phyloP scores from a whole-genome alignment of 371 early-diverging fungal species.

The Synchytrium microbalum region DNA sequence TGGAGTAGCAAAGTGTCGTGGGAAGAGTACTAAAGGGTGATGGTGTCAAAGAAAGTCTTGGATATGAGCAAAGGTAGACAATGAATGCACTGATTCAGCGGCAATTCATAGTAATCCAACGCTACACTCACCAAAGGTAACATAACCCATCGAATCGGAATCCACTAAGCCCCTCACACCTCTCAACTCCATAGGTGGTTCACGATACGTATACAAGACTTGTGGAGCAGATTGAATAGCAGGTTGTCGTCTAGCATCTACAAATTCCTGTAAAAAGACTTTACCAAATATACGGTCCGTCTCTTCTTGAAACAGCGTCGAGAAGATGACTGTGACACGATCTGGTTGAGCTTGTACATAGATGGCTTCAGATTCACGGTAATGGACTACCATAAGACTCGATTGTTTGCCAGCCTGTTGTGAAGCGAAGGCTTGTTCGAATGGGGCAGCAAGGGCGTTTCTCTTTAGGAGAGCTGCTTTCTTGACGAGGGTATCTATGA shows the following conservation, averaged over 20 bases:
- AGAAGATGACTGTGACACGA: constrained; percentile 94
- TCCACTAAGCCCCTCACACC: constrained; percentile 65
- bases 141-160: constrained; percentile 74
- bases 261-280: constrained; percentile 98
- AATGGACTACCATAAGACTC: constrained; percentile 79
- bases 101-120: background rate
- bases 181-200: constrained; percentile 90
- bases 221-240: constrained; percentile 91
- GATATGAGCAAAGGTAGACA: background rate
- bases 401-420: constrained; percentile 70
- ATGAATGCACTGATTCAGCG: background rate
- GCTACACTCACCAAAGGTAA: constrained; percentile 76
- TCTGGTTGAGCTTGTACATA: constrained; percentile 83
- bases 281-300: constrained; percentile 91
- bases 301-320: constrained; percentile 92
- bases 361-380: constrained; percentile 88
- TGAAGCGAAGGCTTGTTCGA: constrained; percentile 80
- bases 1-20: constrained; percentile 70
- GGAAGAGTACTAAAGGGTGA: constrained; percentile 79
- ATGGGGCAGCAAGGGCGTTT: constrained; percentile 87
- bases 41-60: background rate
- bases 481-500: constrained; percentile 61
- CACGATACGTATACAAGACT: constrained; percentile 84
- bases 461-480: constrained; percentile 83
- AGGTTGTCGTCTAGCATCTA: constrained; percentile 88